Evolutionary conservation across 331 rosid species (phyloP), one percentile per base, ranked within the genome.

Genomic region (Malus hybrid): DNA sequence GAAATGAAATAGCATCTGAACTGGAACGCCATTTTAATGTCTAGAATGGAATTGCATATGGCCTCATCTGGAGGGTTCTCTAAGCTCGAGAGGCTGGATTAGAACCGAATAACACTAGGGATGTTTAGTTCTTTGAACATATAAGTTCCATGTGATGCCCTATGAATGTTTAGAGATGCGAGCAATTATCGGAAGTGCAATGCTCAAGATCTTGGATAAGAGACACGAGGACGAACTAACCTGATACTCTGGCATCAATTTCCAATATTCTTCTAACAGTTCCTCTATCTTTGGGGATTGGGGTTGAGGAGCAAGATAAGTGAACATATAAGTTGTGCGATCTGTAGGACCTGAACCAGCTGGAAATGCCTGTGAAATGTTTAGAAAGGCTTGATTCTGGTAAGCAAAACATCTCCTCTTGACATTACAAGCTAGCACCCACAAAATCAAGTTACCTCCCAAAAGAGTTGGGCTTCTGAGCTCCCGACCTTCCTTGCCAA

Each of bases 261-360:
- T 87, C 99, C 97, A 94, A 76, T 88, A 94, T 70, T 76, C 88
- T 84, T 94, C 99, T 76, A 94, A 84, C 56, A 94, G 48, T 73
- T 92, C 96, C 84, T 94, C 97, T 66, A 94, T 60, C 78, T 76
- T 87, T 10, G 97, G 97, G 10, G 97, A 90, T 74, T 81, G 88
- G 19, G 92, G 97, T 85, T 86, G 92, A 82, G 97, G 96, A 79
- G 92, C 91, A 61, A 90, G 85, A 60, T 94, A 94, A 70, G 99
- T 92, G 83, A 94, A 94, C 97, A 94, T 85, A 65, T 92, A 94
- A 32, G 93, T 94, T 14, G 99, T 94, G 50, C 97, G 97, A 83
- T 94, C 99, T 63, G 29, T 71, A 70, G 97, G 96, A 79, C 97
- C 97, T 1, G 99, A 90, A 67, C 96, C 99, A 39, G 99, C 91